These are phyloP conservation scores for Symbiodinium pilosum DNA, from an alignment of 73 alveolate species.

Conservation along the genomic window DNA sequence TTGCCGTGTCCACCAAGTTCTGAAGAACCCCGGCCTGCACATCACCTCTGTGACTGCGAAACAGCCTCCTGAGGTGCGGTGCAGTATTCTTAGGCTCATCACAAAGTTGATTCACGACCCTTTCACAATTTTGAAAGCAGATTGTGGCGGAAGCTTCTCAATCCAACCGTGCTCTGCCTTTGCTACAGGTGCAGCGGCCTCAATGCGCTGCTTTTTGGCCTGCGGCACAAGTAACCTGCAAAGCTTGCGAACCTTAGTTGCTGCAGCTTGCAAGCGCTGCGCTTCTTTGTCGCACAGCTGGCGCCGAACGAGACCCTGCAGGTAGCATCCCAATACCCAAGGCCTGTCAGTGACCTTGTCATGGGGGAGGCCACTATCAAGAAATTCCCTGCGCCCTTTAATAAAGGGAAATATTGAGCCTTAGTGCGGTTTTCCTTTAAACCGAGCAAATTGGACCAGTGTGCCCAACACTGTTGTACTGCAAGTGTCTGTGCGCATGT, in stretches of 20 bases:
- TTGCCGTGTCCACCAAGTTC: neutral
- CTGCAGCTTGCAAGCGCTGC: neutral
- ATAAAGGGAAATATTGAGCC: neutral
- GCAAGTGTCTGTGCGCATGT: neutral
- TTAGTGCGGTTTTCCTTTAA: neutral
- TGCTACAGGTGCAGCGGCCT: neutral
- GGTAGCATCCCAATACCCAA: neutral
- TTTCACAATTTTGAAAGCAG: neutral
- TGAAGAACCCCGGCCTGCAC: neutral
- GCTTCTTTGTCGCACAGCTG: neutral
- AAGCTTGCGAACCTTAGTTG: neutral
- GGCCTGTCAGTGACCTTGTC: neutral
- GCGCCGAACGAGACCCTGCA: neutral
- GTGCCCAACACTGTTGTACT: neutral
- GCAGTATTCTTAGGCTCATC: neutral
- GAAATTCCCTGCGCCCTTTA: neutral
- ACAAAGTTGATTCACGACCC: neutral
- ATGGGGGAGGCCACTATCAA: slow-evolving; percentile 5
- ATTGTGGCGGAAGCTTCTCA: neutral
- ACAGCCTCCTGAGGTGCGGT: neutral
- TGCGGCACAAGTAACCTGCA: neutral
- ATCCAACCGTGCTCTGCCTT: neutral
- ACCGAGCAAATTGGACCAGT: neutral
- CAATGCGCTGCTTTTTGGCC: neutral
- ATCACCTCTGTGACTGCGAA: neutral